Conservation (phyloP, 2,329 filamentous ascomycete species). For the Colletotrichum sp. region DNA sequence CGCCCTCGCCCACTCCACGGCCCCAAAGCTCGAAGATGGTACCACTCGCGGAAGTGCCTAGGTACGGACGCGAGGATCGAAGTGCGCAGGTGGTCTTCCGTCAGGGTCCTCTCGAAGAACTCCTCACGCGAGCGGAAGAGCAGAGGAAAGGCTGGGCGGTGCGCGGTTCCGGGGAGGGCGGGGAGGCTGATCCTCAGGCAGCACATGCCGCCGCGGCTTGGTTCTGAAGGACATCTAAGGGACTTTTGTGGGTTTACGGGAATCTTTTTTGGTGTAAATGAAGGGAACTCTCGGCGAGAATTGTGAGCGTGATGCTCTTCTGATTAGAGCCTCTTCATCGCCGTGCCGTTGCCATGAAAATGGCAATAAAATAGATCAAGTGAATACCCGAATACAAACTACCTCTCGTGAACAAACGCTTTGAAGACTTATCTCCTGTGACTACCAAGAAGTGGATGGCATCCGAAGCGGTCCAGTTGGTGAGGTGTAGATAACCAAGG, state of each 20-base stretch:
- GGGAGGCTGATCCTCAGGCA: not conserved
- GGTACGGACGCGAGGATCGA: not conserved
- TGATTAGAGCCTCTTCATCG: not conserved
- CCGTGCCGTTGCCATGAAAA: rapidly evolving
- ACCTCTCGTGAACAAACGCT: not conserved
- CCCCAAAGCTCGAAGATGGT: not conserved
- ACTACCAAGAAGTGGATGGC: not conserved
- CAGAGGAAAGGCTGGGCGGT: not conserved
- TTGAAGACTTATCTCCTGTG: not conserved
- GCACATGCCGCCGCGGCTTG: not conserved
- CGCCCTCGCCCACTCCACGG: not conserved
- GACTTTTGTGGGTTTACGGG: too few species aligned
- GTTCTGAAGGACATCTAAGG: not conserved
- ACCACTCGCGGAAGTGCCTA: not conserved
- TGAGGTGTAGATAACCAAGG: not conserved
- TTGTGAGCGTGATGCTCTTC: not conserved
- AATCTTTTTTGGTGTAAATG: too few species aligned
- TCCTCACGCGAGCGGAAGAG: not conserved
- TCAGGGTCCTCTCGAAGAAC: not conserved
- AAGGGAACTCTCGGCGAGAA: not conserved
- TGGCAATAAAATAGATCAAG: not conserved
- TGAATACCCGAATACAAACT: not conserved
- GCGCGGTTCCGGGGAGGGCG: not conserved
- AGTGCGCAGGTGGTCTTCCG: not conserved
- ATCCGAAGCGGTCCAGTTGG: not conserved